phyloP scores from a whole-genome alignment of 108 stramenopile genomes.

The Fragilaria radians region DNA sequence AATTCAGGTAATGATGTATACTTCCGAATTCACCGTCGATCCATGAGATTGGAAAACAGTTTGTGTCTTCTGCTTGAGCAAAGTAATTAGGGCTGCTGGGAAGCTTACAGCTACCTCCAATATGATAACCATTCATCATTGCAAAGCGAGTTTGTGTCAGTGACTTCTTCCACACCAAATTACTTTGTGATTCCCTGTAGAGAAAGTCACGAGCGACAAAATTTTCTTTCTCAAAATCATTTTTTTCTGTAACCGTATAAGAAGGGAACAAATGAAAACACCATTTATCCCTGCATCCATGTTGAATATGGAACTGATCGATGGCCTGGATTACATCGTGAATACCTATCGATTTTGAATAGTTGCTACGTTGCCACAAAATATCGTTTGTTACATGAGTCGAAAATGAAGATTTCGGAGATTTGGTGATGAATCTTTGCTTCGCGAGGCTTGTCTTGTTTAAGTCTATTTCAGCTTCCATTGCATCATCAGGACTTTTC shows the following conservation, averaged over 20 bases:
- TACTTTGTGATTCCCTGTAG: background rate
- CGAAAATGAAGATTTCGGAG: no score
- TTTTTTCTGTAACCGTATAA: no score
- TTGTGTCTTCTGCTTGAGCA: background rate
- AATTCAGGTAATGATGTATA: background rate
- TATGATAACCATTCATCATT: background rate
- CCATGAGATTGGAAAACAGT: background rate
- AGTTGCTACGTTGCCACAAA: background rate
- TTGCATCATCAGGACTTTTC: no score
- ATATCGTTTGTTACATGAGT: background rate
- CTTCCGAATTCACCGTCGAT: background rate
- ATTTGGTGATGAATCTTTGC: no score
- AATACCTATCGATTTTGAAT: background rate
- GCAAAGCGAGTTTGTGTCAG: background rate
- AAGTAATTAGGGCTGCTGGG: background rate
- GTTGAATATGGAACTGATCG: no score
- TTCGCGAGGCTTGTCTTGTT: no score
- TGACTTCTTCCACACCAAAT: background rate
- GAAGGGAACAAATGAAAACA: no score
- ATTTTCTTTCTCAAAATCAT: background rate
- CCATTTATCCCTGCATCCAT: slow-evolving; percentile 8
- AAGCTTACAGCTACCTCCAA: background rate
- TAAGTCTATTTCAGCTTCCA: no score
- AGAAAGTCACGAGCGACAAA: background rate
- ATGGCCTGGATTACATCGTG: background rate